These are phyloP conservation scores for Chamaecrista fasciculata DNA, from an alignment of 306 rosid genomes.

Conservation along the genomic window DNA sequence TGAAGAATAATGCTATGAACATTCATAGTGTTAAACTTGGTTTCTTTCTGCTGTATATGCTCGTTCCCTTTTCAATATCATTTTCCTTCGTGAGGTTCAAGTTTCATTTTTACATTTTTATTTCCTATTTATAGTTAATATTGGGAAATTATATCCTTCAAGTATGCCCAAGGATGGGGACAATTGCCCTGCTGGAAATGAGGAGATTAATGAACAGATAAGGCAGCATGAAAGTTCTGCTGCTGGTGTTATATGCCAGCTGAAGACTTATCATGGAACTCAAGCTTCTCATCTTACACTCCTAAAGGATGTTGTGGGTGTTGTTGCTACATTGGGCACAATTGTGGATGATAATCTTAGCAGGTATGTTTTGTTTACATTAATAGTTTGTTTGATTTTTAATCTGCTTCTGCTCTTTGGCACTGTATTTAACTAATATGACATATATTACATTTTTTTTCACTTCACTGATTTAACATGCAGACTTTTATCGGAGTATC, in stretches of 20 bases:
- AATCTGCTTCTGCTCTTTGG: background rate
- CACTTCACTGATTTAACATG: conserved; percentile 36
- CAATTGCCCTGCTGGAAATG: conserved; percentile 31
- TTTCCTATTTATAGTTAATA: conserved; percentile 33
- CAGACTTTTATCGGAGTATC: conserved; percentile 85
- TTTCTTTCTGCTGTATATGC: background rate
- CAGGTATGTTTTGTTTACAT: conserved; percentile 43
- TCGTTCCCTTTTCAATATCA: conserved; percentile 3
- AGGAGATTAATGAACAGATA: conserved; percentile 58
- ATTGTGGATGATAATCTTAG: conserved; percentile 68
- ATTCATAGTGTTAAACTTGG: background rate
- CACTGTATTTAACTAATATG: background rate
- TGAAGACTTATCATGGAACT: conserved; percentile 50
- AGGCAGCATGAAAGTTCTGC: conserved; percentile 61
- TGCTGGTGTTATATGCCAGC: conserved; percentile 64
- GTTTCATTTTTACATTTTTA: conserved; percentile 21
- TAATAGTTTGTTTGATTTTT: conserved; percentile 4
- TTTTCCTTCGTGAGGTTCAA: conserved; percentile 18
- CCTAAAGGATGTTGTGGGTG: conserved; percentile 66
- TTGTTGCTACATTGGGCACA: conserved; percentile 72
- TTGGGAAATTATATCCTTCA: conserved; percentile 54
- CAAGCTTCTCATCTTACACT: conserved; percentile 46
- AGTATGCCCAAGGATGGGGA: conserved; percentile 40
- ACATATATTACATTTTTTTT: conserved; percentile 15
- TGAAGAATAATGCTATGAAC: conserved; percentile 8